Base-by-base conservation (phyloP, 495 filamentous ascomycete species). In the Neurospora sp. region DNA sequence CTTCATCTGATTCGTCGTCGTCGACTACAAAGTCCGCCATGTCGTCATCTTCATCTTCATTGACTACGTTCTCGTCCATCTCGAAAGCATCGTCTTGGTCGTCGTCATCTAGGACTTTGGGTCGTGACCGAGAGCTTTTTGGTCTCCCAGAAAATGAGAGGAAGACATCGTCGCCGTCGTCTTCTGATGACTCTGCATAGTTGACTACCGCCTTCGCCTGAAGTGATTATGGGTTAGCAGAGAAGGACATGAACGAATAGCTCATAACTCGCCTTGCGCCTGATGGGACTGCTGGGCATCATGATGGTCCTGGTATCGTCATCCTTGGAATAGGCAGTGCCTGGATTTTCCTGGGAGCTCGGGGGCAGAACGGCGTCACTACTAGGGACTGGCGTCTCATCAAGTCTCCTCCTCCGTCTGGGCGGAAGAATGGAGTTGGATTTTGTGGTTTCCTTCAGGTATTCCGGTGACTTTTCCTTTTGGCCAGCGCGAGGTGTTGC, bases 11-110 rank as follows among this genome's bases (percentile, higher is more conserved):
- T n/a, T 92, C 93, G 31, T 96, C 92, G 61, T 96, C 94, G 61
- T 94, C 93, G 27, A 93, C 94, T 68, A 96, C 83, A 77, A 97
- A 97, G 77, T 97, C 93, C 71, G 90, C 93, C 86, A 94, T 89
- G 20, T 86, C 84, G 72, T 93, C 82, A 83, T 85, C 87, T 77
- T 90, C 86, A 78, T 92, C 89, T 69, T 91, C 87, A 31, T 91
- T 88, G 37, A 85, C 84, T 8, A 85, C 86, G 3, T 81, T 86
- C 16, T 76, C 87, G 69, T 86, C 87, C 27, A 86, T 85, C 7
- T 85, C 82, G 77, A 93, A 94, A n/a, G 92, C 90, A 39, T 94
- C 77, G 18, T 82, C 80, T 61, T 61, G 6, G 8, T 89, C 87
- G 35, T 92, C 90, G 22, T 84, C 83, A 14, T 86, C 83, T 2